Percentiles rank a stretch among this genome's conserved stretches.
phyloP scores from a whole-genome alignment of 176 grass and related monocot genomes.

The Ensete glaucum region DNA sequence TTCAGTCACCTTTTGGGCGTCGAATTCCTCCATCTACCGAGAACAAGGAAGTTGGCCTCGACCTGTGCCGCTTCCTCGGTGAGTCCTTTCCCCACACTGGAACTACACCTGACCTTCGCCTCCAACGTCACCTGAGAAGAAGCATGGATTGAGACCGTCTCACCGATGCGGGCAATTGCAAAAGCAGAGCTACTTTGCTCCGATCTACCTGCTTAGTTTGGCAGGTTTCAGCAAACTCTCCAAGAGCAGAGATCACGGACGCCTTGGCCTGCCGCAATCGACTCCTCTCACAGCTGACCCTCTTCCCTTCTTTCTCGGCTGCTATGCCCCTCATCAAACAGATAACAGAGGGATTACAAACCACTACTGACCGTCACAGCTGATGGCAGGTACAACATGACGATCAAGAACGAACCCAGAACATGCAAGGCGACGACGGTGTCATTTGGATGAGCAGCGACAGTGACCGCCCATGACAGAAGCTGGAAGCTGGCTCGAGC shows the following conservation, averaged over 20 bases:
- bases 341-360: background rate
- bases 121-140: conserved; percentile 77
- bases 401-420: conserved; percentile 37
- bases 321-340: background rate
- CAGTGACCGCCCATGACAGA: conserved; percentile 68
- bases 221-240: conserved; percentile 59
- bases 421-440: conserved; percentile 75
- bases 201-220: conserved; percentile 71
- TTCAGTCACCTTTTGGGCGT: conserved; percentile 33
- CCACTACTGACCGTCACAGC: background rate
- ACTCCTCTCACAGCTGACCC: conserved; percentile 28
- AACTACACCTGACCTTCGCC: conserved; percentile 65
- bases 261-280: conserved; percentile 67
- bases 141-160: conserved; percentile 1
- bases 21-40: conserved; percentile 61
- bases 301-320: conserved; percentile 30
- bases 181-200: background rate
- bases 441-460: conserved; percentile 54
- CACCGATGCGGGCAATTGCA: too few relatives aligned
- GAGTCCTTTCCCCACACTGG: conserved; percentile 70
- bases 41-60: conserved; percentile 55
- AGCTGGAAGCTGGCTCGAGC: conserved; percentile 54
- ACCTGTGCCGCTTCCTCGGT: conserved; percentile 47
- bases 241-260: conserved; percentile 80
- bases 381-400: background rate